Evolutionary conservation across 1,284 basidiomycete species (phyloP).

Genomic region (Trichosporon faecale): DNA sequence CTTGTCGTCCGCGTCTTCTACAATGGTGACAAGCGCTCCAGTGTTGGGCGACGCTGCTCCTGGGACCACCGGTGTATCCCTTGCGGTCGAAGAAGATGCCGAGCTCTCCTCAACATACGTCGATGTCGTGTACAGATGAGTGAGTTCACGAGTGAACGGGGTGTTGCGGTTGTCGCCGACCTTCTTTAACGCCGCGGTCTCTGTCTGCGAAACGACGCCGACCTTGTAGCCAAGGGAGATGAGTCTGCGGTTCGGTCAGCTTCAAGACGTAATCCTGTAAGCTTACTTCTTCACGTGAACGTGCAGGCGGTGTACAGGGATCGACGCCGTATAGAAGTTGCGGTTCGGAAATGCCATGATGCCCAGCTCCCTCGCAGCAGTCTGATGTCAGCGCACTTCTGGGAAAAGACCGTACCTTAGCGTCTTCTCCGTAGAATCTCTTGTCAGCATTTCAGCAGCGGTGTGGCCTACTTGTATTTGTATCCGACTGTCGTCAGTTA

Average conservation of each 20-base stretch:
- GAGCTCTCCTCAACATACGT: constrained; percentile 51
- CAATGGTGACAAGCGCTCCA: constrained; percentile 56
- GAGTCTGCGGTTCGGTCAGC: constrained; percentile 57
- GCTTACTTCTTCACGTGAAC: constrained; percentile 82
- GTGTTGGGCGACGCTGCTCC: constrained; percentile 43
- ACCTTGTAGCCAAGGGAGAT: constrained; percentile 84
- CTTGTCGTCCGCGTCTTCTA: constrained; percentile 65
- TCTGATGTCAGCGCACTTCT: constrained; percentile 50
- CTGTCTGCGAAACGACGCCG: constrained; percentile 85
- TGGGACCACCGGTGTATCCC: constrained; percentile 38
- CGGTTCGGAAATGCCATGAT: constrained; percentile 60
- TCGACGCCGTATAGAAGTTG: constrained; percentile 77
- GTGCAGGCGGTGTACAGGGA: constrained; percentile 74
- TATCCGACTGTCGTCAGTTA: constrained; percentile 62
- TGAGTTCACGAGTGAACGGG: constrained; percentile 77
- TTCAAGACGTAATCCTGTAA: background rate
- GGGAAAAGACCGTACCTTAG: constrained; percentile 58
- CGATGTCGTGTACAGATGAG: constrained; percentile 73
- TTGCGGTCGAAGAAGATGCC: constrained; percentile 36
- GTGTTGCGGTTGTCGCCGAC: constrained; percentile 74
- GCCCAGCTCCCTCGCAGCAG: constrained; percentile 74
- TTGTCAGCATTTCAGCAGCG: constrained; percentile 5
- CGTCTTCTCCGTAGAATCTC: constrained; percentile 82
- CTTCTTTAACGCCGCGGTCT: constrained; percentile 95
- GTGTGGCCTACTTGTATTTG: constrained; percentile 62